Percentiles rank a stretch among this genome's conserved stretches.
Conservation (phyloP, 139 green algal genomes). For the Pseudopediastrum boryanum region DNA sequence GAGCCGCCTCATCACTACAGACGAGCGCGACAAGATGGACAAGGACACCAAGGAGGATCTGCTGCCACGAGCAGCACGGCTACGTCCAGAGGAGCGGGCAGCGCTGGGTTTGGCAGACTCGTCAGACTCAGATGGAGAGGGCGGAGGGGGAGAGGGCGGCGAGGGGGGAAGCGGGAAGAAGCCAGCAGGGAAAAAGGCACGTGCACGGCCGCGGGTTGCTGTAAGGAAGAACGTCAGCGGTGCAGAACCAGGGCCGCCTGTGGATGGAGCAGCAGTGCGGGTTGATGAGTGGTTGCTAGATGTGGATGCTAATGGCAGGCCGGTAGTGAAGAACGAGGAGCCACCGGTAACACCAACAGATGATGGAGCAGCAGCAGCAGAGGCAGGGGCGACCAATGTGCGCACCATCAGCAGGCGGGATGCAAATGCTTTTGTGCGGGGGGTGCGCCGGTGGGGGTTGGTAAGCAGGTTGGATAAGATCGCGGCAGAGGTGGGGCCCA, state of each 20-base stretch:
- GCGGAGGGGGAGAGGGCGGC: not conserved
- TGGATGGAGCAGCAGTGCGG: slow-evolving; percentile 71
- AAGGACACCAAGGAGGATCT: slow-evolving; percentile 43
- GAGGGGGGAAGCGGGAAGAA: not conserved
- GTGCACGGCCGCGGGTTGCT: not conserved
- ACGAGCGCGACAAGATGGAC: slow-evolving; percentile 47
- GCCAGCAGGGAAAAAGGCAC: slow-evolving; percentile 35
- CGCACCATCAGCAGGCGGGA: slow-evolving; percentile 60
- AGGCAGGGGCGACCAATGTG: not conserved
- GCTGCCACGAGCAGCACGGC: slow-evolving; percentile 40
- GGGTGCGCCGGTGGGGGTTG: slow-evolving; percentile 61
- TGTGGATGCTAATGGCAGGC: slow-evolving; percentile 47
- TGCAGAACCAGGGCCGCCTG: slow-evolving; percentile 54
- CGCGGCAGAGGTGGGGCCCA: slow-evolving; percentile 52
- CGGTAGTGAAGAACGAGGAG: not conserved
- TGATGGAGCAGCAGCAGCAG: not conserved
- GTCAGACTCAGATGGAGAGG: slow-evolving; percentile 4
- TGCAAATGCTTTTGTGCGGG: slow-evolving; percentile 71
- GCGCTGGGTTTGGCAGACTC: not conserved
- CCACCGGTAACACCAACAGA: not conserved
- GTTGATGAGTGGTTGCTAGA: slow-evolving; percentile 73
- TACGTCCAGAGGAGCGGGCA: slow-evolving; percentile 19
- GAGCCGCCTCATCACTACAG: slow-evolving; percentile 85
- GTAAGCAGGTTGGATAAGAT: slow-evolving; percentile 50
- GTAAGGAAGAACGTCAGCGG: slow-evolving; percentile 7